Base-by-base conservation (phyloP, 1,284 basidiomycete genomes). In the Tetrapyrgos nigripes region DNA sequence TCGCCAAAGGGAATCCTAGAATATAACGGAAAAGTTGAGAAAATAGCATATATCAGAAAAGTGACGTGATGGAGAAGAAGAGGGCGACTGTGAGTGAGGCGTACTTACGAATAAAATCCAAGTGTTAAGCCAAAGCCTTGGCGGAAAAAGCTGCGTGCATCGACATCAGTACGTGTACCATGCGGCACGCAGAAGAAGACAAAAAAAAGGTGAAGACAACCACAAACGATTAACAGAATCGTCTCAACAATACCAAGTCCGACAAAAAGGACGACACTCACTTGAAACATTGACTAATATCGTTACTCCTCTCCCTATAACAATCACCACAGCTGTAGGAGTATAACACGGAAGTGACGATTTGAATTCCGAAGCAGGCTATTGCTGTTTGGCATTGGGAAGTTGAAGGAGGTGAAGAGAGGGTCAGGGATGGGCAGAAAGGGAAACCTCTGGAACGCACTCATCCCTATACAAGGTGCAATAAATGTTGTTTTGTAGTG, bases 311-410 rank as follows among this genome's bases (percentile, higher is more conserved):
- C 3, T 65, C 65, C 9, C 70, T 66, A 56, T 73, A 73, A 57
- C 73, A 75, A 58, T 74, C 73, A 47, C 72, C 69, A 53, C 72
- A 75, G 55, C 71, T 74, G 50, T 75, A 74, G 2, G 73, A 73
- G 57, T 71, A 74, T 35, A 66, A 71, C 1, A 74, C 71, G 1
- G 73, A 74, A 9, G 68, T 67, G 27, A 73, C 57, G 27, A 75
- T 74, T 64, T 75, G 73, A 13, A 71, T 71, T 46, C 73, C 73
- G 53, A 75, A 75, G 61, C 72, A 73, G 19, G 73, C 73, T n/a
- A 74, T 50, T 9, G 73, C 73, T 75, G 26, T 50, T 40, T n/a
- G n/a, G n/a, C 37, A 43, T 31, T 19, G 19, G 55, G 21, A 59
- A 33, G n/a, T n/a, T 29, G 13, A 17, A 40, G 8, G 6, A 40